These are phyloP conservation scores for Cymodocea nodosa DNA, from an alignment of 116 monocot genomes.

Conservation along the genomic window DNA sequence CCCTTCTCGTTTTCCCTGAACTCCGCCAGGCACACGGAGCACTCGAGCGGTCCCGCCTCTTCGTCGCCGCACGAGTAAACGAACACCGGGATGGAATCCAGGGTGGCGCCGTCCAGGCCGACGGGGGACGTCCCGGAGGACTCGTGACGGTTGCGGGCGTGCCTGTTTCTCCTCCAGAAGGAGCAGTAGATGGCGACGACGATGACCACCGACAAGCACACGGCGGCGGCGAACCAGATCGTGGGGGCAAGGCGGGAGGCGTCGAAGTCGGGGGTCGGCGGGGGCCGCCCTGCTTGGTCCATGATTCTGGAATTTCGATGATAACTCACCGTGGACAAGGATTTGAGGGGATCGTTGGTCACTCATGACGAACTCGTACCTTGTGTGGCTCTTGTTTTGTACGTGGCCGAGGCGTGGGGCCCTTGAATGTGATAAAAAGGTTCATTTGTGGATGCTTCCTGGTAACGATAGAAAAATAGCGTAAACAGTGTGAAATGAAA, in stretches of 20 bases:
- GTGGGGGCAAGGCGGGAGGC: background rate
- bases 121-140: background rate
- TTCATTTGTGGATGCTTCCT: no score
- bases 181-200: background rate
- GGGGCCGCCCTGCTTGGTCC: background rate
- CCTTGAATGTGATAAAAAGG: no score
- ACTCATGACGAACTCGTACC: no score
- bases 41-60: constrained; percentile 5
- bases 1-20: constrained; percentile 21
- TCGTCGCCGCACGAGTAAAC: constrained; percentile 6
- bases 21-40: constrained; percentile 28
- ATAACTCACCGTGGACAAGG: no score
- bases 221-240: background rate
- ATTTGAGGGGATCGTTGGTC: no score
- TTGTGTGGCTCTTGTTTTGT: no score
- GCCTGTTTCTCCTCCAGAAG: background rate
- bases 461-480: no score
- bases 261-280: background rate
- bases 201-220: background rate
- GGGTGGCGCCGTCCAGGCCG: constrained; percentile 10
- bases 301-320: no score
- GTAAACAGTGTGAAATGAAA: no score
- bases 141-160: background rate
- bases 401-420: no score
- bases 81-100: constrained; percentile 22